A percentile compares a stretch with the other conserved stretches of the same genome.
phyloP scores from a whole-genome alignment of 768 basidiomycete genomes.

The Trametes meyenii region DNA sequence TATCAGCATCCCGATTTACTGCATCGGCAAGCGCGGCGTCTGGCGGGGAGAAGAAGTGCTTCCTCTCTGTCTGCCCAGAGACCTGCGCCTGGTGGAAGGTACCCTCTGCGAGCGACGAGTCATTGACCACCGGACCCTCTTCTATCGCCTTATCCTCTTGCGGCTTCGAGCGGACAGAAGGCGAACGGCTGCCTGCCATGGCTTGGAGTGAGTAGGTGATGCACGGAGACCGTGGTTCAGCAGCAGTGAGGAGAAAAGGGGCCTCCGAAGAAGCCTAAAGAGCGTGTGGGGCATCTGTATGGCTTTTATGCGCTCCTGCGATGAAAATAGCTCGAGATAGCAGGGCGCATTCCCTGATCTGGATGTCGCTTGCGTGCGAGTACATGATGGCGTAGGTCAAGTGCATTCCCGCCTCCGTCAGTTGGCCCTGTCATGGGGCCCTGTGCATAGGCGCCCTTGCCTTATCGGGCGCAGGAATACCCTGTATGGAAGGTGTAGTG shows the following conservation, averaged over 20 bases:
- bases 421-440: conserved; percentile 17
- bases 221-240: background rate
- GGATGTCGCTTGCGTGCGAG: background rate
- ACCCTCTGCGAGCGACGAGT: conserved; percentile 36
- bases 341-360: background rate
- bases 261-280: background rate
- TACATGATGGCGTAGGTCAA: conserved; percentile 17
- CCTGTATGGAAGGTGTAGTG: conserved; percentile 11
- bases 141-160: conserved; percentile 11
- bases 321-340: background rate
- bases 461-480: background rate
- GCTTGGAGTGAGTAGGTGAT: background rate
- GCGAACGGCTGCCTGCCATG: conserved; percentile 1
- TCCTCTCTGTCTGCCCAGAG: conserved; percentile 27
- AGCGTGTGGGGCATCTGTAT: background rate
- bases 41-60: conserved; percentile 34
- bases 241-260: background rate
- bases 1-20: conserved; percentile 52
- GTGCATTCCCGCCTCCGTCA: conserved; percentile 6
- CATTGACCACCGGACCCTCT: conserved; percentile 1
- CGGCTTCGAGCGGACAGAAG: conserved; percentile 6
- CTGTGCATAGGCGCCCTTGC: background rate
- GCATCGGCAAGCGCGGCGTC: conserved; percentile 47
- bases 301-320: conserved; percentile 1
- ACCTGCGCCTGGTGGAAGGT: conserved; percentile 46